Evolutionary conservation across 257 asterid species (phyloP).

Genomic region (Craterostigma plantagineum): DNA sequence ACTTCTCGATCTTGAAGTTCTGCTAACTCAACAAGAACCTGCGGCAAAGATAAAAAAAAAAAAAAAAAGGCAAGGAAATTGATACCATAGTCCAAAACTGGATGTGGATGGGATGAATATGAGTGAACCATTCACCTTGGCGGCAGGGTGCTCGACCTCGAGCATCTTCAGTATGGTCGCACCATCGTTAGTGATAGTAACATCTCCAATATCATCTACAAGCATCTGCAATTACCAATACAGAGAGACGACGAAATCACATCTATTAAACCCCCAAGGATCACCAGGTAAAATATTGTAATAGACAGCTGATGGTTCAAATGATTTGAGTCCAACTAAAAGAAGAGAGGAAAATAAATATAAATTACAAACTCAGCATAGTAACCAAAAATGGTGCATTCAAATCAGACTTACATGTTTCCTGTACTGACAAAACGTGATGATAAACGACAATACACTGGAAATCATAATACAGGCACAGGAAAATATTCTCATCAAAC

Average conservation of each 20-base stretch:
- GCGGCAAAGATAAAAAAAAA: no score
- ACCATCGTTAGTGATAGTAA: constrained; percentile 96
- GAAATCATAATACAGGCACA: not conserved
- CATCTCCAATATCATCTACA: constrained; percentile 96
- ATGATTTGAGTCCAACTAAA: no score
- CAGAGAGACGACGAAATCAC: not conserved
- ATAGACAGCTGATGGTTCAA: not conserved
- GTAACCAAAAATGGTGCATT: no score
- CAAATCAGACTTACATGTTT: no score
- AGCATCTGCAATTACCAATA: constrained; percentile 87
- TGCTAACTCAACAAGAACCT: constrained; percentile 99
- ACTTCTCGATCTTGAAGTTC: constrained; percentile 98
- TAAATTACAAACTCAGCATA: no score
- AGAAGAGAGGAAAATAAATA: no score
- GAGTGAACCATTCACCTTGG: constrained; percentile 40
- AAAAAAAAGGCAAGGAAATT: not conserved
- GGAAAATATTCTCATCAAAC: not conserved
- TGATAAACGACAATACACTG: no score
- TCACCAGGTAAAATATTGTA: no score
- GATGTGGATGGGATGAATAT: not conserved
- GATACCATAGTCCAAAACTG: not conserved
- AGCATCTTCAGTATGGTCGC: constrained; percentile 92
- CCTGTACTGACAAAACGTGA: no score
- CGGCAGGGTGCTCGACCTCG: constrained; percentile 99
- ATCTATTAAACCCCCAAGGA: not conserved